Evolutionary conservation across 2,329 filamentous ascomycete species (phyloP).

Genomic region (Ophiostoma novo-ulmi): DNA sequence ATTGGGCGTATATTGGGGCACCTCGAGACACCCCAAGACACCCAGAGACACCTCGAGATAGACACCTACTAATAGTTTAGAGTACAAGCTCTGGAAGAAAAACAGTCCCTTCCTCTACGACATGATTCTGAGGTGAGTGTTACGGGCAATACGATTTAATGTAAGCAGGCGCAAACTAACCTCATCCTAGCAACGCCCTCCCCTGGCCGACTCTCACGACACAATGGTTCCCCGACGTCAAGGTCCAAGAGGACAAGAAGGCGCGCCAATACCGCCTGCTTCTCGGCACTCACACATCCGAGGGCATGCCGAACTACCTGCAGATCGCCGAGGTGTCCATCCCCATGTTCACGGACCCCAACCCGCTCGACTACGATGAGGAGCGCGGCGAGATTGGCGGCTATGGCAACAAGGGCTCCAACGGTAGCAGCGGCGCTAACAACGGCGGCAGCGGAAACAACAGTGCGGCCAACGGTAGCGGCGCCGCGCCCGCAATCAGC

Average conservation of each 20-base stretch:
- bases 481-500: constrained; percentile 71
- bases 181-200: constrained; percentile 64
- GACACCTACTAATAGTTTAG: constrained; percentile 40
- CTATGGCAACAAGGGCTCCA: constrained; percentile 59
- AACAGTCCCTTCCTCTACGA: constrained; percentile 98
- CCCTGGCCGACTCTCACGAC: constrained; percentile 97
- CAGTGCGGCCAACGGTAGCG: constrained; percentile 43
- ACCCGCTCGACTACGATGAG: constrained; percentile 82
- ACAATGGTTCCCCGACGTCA: constrained; percentile 96
- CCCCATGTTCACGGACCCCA: constrained; percentile 69
- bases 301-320: constrained; percentile 79
- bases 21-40: background rate
- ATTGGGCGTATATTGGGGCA: background rate
- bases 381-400: constrained; percentile 90
- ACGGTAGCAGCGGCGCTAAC: constrained; percentile 15
- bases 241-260: constrained; percentile 79
- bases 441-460: constrained; percentile 40
- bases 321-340: constrained; percentile 94
- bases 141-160: background rate
- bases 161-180: background rate
- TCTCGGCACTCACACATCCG: constrained; percentile 90
- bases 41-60: background rate
- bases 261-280: constrained; percentile 83
- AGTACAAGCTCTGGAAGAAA: constrained; percentile 99
- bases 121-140: constrained; percentile 72